These are phyloP conservation scores for Scleroderma bovista DNA, from an alignment of 768 basidiomycete genomes.

Conservation along the genomic window DNA sequence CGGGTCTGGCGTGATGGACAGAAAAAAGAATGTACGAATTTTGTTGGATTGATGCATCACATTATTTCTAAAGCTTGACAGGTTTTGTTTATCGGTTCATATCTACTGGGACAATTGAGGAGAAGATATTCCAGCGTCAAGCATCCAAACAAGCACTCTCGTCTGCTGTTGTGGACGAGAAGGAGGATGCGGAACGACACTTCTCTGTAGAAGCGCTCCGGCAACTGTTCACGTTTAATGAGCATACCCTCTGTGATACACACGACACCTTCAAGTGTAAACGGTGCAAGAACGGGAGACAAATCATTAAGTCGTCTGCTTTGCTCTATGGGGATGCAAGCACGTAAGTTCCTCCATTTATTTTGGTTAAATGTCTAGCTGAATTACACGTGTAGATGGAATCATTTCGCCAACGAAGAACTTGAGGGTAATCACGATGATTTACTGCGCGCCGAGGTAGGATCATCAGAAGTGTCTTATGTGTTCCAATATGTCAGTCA, in stretches of 20 bases:
- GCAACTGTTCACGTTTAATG: slow-evolving; percentile 89
- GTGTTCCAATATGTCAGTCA: slow-evolving; percentile 97
- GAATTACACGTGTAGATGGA: slow-evolving; percentile 62
- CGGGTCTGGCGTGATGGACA: slow-evolving; percentile 99
- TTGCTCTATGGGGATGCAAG: slow-evolving; percentile 94
- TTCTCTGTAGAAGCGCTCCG: slow-evolving; percentile 87
- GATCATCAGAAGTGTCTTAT: slow-evolving; percentile 79
- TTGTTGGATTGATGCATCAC: not conserved
- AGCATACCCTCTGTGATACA: slow-evolving; percentile 83
- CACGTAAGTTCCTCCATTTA: slow-evolving; percentile 59
- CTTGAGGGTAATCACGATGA: slow-evolving; percentile 93
- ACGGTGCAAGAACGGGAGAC: slow-evolving; percentile 82
- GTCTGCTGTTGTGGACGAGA: slow-evolving; percentile 97
- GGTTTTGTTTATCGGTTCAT: slow-evolving; percentile 99
- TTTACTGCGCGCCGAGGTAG: slow-evolving; percentile 84
- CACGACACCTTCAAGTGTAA: slow-evolving; percentile 99
- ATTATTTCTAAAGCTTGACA: slow-evolving; percentile 23
- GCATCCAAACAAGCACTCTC: slow-evolving; percentile 95
- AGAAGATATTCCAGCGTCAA: slow-evolving; percentile 98
- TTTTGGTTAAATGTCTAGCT: not conserved
- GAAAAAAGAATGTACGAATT: slow-evolving; percentile 90
- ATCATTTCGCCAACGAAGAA: slow-evolving; percentile 89
- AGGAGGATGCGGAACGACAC: slow-evolving; percentile 91
- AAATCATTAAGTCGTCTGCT: slow-evolving; percentile 75
- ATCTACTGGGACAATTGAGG: slow-evolving; percentile 94